These are phyloP conservation scores for Leccinum incarnatum DNA, from an alignment of 768 basidiomycete species.

Conservation along the genomic window DNA sequence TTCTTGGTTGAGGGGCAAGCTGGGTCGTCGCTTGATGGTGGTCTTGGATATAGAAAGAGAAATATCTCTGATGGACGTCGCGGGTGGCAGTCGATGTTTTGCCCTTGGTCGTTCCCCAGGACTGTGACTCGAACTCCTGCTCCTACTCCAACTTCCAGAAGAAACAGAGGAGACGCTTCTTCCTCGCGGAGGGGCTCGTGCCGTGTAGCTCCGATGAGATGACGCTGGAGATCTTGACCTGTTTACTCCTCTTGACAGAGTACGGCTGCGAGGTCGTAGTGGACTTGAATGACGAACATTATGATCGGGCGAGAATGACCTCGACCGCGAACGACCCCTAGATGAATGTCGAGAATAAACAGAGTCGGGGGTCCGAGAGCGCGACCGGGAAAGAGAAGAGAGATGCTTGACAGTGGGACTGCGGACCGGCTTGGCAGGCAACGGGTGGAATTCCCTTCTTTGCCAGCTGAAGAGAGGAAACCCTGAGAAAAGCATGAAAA, in stretches of 20 bases:
- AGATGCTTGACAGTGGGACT: slow-evolving; percentile 36
- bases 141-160: slow-evolving; percentile 55
- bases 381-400: slow-evolving; percentile 49
- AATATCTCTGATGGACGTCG: slow-evolving; percentile 39
- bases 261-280: slow-evolving; percentile 42
- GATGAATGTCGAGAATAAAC: slow-evolving; percentile 62
- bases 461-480: slow-evolving; percentile 54
- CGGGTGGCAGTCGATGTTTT: slow-evolving; percentile 61
- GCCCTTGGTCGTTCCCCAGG: slow-evolving; percentile 50
- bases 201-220: slow-evolving; percentile 40
- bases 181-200: slow-evolving; percentile 34
- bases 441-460: slow-evolving; percentile 48
- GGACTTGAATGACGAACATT: slow-evolving; percentile 57
- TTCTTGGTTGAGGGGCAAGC: slow-evolving; percentile 20
- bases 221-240: slow-evolving; percentile 41
- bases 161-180: slow-evolving; percentile 55
- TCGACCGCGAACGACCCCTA: slow-evolving; percentile 62
- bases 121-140: slow-evolving; percentile 50
- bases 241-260: slow-evolving; percentile 45
- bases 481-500: slow-evolving; percentile 7
- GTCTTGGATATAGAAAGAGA: slow-evolving; percentile 33
- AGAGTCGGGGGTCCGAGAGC: slow-evolving; percentile 60
- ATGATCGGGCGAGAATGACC: slow-evolving; percentile 54
- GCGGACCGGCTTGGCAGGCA: slow-evolving; percentile 38
- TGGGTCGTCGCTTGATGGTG: slow-evolving; percentile 21